phyloP scores from a whole-genome alignment of 306 rosid genomes.

The Lathyrus sativus region DNA sequence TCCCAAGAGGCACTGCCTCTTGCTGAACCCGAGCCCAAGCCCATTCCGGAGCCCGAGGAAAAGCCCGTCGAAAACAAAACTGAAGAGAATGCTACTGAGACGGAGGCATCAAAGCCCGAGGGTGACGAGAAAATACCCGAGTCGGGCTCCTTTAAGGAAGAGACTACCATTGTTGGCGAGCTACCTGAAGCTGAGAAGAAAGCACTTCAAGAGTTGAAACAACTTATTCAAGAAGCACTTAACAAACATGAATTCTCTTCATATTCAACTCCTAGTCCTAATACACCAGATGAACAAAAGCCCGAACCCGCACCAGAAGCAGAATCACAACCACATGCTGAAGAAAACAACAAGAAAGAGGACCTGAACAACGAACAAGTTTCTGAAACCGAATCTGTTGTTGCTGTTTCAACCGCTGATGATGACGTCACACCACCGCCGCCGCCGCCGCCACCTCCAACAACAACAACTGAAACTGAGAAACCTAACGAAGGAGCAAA shows the following conservation, averaged over 20 bases:
- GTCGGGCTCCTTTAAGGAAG: conserved; percentile 59
- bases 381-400: conserved; percentile 19
- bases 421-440: conserved; percentile 19
- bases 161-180: conserved; percentile 59
- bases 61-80: conserved; percentile 6
- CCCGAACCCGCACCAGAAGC: not conserved
- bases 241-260: conserved; percentile 53
- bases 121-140: conserved; percentile 35
- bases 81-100: not conserved
- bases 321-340: not conserved
- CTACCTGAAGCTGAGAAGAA: conserved; percentile 57
- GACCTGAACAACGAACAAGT: conserved; percentile 12
- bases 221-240: conserved; percentile 58
- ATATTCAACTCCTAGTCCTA: conserved; percentile 1
- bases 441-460: not conserved
- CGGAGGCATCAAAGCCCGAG: conserved; percentile 30
- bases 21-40: conserved; percentile 7
- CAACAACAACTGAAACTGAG: not conserved
- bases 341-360: not conserved
- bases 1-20: conserved; percentile 28
- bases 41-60: not conserved
- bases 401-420: not conserved
- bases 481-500: conserved; percentile 13
- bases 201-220: conserved; percentile 60
- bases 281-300: conserved; percentile 36